Evolutionary conservation across 2,329 filamentous ascomycete genomes (phyloP).

Genomic region (Pseudogymnoascus verrucosus): DNA sequence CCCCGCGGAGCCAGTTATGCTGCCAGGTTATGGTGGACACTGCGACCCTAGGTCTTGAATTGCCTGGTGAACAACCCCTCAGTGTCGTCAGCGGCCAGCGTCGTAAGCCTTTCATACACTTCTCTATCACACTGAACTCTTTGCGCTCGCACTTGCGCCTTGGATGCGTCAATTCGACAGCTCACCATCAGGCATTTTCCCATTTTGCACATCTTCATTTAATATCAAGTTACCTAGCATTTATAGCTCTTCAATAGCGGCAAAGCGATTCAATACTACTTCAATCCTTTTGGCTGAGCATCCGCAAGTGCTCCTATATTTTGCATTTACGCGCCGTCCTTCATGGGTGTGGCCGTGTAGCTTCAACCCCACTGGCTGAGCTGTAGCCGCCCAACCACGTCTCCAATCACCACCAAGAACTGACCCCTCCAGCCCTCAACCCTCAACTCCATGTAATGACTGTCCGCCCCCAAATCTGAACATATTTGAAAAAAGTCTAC

Average conservation of each 20-base stretch:
- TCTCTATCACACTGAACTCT: neutral
- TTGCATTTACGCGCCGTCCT: slow-evolving; percentile 9
- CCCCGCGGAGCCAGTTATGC: neutral
- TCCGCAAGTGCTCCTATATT: neutral
- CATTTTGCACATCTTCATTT: neutral
- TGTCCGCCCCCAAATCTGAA: slow-evolving; percentile 7
- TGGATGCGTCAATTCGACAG: neutral
- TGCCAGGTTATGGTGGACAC: neutral
- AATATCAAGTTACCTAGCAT: neutral
- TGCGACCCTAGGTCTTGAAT: neutral
- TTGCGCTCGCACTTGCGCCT: neutral
- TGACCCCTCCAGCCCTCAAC: slow-evolving; percentile 7
- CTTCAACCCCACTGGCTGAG: slow-evolving; percentile 7
- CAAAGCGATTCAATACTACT: neutral
- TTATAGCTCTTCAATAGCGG: neutral
- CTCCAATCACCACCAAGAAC: slow-evolving; percentile 9
- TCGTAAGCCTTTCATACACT: neutral
- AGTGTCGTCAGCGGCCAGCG: neutral
- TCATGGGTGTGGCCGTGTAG: slow-evolving; percentile 8
- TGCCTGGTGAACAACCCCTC: neutral
- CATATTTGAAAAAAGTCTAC: slow-evolving; percentile 12
- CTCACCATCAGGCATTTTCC: neutral
- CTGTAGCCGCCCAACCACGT: slow-evolving; percentile 9
- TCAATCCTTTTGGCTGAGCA: neutral
- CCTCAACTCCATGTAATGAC: slow-evolving; percentile 4